Evolutionary conservation across 2,329 filamentous ascomycete genomes (phyloP).

Genomic region (Acrocalymma vagum): DNA sequence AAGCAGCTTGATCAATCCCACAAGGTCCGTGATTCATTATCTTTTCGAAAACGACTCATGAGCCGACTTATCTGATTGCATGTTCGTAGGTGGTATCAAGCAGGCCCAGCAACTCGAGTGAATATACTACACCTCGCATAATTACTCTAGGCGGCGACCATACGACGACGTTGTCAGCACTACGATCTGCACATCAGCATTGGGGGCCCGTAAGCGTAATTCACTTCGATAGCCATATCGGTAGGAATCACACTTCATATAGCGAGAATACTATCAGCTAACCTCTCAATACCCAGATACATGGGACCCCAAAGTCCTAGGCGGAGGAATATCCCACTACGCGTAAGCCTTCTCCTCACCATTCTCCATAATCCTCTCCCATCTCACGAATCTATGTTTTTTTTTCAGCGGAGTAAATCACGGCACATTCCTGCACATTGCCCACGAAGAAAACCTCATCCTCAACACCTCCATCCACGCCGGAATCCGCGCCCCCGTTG

Average conservation of each 20-base stretch:
- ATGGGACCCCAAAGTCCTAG: slow-evolving; percentile 63
- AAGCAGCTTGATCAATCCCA: slow-evolving; percentile 63
- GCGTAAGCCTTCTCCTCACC: slow-evolving; percentile 51
- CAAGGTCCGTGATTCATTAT: slow-evolving; percentile 43
- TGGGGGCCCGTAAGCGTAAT: slow-evolving; percentile 66
- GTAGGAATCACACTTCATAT: slow-evolving; percentile 20
- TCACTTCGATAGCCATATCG: slow-evolving; percentile 65
- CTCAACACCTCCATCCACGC: slow-evolving; percentile 67
- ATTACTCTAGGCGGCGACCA: slow-evolving; percentile 65
- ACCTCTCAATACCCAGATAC: slow-evolving; percentile 55
- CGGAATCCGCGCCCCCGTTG: slow-evolving; percentile 66
- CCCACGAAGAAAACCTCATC: slow-evolving; percentile 68
- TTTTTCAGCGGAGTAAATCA: slow-evolving; percentile 61
- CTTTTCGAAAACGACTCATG: neutral
- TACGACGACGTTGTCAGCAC: slow-evolving; percentile 62
- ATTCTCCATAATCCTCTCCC: too few relatives aligned
- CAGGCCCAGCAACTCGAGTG: slow-evolving; percentile 55
- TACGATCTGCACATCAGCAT: slow-evolving; percentile 58
- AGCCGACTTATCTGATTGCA: slow-evolving; percentile 2
- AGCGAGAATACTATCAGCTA: slow-evolving; percentile 2
- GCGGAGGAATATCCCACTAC: slow-evolving; percentile 68
- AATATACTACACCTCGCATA: slow-evolving; percentile 58
- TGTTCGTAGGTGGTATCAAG: slow-evolving; percentile 52
- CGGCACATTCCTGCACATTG: slow-evolving; percentile 69
- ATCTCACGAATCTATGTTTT: too few relatives aligned